A percentile compares a stretch with the other conserved stretches of the same genome.
Conservation (phyloP, 139 green algal genomes). For the Closterium sp. region DNA sequence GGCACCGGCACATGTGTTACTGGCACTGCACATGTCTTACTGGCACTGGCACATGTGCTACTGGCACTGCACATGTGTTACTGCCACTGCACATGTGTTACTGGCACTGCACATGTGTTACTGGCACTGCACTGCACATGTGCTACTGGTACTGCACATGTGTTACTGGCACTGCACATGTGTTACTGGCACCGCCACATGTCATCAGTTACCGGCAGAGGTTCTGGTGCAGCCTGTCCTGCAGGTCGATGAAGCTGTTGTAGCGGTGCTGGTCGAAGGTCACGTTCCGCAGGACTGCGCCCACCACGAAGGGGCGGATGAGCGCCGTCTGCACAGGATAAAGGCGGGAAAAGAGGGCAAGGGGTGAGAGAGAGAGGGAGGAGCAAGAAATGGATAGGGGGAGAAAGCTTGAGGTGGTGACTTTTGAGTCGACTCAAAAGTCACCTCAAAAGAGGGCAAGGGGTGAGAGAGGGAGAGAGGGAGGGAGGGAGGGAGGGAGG, state of each 20-base stretch:
- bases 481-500: no score
- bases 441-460: no score
- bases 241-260: constrained; percentile 96
- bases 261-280: constrained; percentile 83
- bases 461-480: neutral
- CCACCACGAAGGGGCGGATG: constrained; percentile 93
- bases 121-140: no score
- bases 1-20: no score
- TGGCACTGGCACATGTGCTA: no score
- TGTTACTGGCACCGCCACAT: neutral
- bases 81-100: no score
- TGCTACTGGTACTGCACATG: no score
- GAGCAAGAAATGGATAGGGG: neutral
- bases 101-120: no score
- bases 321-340: constrained; percentile 77
- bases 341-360: neutral
- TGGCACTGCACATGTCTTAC: no score
- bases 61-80: no score
- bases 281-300: constrained; percentile 86
- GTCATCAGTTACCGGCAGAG: constrained; percentile 75
- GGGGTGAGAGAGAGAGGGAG: neutral
- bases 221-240: constrained; percentile 99
- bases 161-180: neutral
- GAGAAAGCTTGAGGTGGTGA: no score
- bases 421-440: no score